Percentiles rank a stretch among this genome's conserved stretches.
These are phyloP conservation scores for Boletus edulis DNA, from an alignment of 768 basidiomycete species.

Conservation along the genomic window DNA sequence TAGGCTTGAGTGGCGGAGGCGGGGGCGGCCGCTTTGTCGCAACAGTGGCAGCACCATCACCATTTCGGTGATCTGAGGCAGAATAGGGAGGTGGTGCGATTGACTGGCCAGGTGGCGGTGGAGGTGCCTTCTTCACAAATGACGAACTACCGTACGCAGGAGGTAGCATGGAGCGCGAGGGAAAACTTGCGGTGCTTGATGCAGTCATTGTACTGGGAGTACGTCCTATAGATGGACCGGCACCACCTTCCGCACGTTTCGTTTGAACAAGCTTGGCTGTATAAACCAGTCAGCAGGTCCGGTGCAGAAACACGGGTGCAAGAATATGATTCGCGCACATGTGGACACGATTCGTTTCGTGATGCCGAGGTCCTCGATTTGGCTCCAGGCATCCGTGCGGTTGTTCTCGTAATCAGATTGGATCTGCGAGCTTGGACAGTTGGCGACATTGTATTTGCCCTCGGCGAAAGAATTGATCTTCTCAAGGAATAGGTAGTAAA, in stretches of 20 bases:
- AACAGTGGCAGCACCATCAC: constrained; percentile 36
- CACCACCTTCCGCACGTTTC: constrained; percentile 36
- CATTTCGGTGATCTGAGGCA: constrained; percentile 15
- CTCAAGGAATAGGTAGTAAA: constrained; percentile 92
- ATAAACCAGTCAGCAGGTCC: constrained; percentile 8
- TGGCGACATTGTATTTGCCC: constrained; percentile 71
- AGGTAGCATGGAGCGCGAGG: constrained; percentile 26
- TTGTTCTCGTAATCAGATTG: constrained; percentile 73
- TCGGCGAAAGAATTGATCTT: constrained; percentile 87
- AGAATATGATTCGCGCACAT: constrained; percentile 48
- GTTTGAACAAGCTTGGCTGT: constrained; percentile 69
- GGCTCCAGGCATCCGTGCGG: constrained; percentile 78
- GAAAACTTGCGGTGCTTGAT: constrained; percentile 26
- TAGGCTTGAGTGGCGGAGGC: constrained; percentile 88
- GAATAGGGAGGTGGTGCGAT: constrained; percentile 42
- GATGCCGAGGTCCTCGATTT: constrained; percentile 77
- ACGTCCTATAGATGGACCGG: constrained; percentile 36
- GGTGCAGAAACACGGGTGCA: neutral
- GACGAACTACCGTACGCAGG: constrained; percentile 23
- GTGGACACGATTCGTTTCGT: constrained; percentile 83
- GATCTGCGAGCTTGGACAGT: constrained; percentile 66
- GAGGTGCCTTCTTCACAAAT: constrained; percentile 45
- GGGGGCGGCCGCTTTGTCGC: constrained; percentile 78
- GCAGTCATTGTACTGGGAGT: constrained; percentile 25
- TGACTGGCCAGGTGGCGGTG: constrained; percentile 28